Conservation (phyloP, 2,329 filamentous ascomycete species). For the Scedosporium dehoogii region DNA sequence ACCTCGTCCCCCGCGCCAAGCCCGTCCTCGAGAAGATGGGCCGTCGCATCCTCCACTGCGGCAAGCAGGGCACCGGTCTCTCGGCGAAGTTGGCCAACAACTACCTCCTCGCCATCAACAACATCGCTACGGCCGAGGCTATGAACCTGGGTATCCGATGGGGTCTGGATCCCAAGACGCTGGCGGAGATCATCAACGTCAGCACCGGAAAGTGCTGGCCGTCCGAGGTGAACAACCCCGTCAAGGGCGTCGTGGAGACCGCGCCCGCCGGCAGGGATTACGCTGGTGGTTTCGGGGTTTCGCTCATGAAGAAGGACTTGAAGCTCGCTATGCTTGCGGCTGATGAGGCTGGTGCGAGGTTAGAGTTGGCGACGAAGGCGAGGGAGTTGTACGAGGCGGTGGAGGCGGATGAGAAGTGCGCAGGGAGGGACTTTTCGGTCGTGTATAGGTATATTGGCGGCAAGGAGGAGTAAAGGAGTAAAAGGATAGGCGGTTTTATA, state of each 20-base stretch:
- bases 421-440: conserved; percentile 70
- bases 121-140: conserved; percentile 60
- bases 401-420: conserved; percentile 49
- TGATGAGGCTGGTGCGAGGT: conserved; percentile 51
- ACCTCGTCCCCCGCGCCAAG: conserved; percentile 52
- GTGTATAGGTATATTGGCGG: conserved; percentile 63
- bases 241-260: conserved; percentile 69
- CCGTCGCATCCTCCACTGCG: conserved; percentile 75
- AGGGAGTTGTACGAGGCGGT: conserved; percentile 58
- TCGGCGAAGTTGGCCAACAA: conserved; percentile 96
- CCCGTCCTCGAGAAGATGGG: conserved; percentile 74
- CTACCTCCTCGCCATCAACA: conserved; percentile 89
- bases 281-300: conserved; percentile 64
- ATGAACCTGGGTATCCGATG: conserved; percentile 55
- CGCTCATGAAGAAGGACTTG: conserved; percentile 74
- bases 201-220: conserved; percentile 96
- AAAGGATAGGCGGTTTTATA: neutral
- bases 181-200: conserved; percentile 82
- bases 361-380: conserved; percentile 55
- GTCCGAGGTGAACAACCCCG: conserved; percentile 90
- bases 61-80: conserved; percentile 72
- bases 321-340: conserved; percentile 64
- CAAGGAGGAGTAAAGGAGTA: conserved; percentile 24
- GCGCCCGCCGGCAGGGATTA: conserved; percentile 72
- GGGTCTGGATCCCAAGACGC: conserved; percentile 50